Evolutionary conservation across 441 rosid species (phyloP).

Genomic region (Hura crepitans): DNA sequence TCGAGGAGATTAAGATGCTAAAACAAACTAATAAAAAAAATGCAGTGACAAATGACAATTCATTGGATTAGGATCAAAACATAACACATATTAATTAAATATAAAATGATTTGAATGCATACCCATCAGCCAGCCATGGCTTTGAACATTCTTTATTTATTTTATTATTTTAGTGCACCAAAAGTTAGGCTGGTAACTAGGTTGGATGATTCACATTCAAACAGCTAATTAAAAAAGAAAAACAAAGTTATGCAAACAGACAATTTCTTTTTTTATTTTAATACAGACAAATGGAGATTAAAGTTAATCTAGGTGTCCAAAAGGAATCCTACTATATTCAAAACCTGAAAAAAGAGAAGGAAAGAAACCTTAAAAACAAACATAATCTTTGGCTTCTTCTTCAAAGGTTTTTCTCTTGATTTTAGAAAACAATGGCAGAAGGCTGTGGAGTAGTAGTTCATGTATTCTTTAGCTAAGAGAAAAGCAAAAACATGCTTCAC

Average conservation of each 20-base stretch:
- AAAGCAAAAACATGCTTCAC: slow-evolving; percentile 18
- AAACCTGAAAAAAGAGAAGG: slow-evolving; percentile 17
- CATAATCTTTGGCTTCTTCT: slow-evolving; percentile 27
- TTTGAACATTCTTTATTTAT: slow-evolving; percentile 6
- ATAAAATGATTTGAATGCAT: slow-evolving; percentile 16
- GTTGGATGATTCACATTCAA: slow-evolving; percentile 28
- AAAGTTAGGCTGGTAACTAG: slow-evolving; percentile 21
- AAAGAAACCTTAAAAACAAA: slow-evolving; percentile 33
- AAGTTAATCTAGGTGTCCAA: slow-evolving; percentile 8
- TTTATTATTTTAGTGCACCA: slow-evolving; percentile 8
- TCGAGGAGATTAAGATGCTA: slow-evolving; percentile 48
- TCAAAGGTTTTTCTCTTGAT: slow-evolving; percentile 9
- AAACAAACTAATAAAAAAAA: slow-evolving; percentile 14
- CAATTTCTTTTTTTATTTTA: not conserved
- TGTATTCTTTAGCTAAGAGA: slow-evolving; percentile 4
- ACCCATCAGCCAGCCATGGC: slow-evolving; percentile 20
- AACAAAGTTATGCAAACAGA: slow-evolving; percentile 17
- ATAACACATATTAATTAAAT: slow-evolving; percentile 24
- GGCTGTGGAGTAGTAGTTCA: slow-evolving; percentile 16
- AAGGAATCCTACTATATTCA: slow-evolving; percentile 13
- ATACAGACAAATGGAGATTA: not conserved
- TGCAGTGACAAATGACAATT: slow-evolving; percentile 4
- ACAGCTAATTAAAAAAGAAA: slow-evolving; percentile 4
- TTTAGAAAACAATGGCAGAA: slow-evolving; percentile 21
- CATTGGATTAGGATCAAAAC: slow-evolving; percentile 20